phyloP scores from a whole-genome alignment of 140 eudicot genomes.

The Bidens hawaiensis region DNA sequence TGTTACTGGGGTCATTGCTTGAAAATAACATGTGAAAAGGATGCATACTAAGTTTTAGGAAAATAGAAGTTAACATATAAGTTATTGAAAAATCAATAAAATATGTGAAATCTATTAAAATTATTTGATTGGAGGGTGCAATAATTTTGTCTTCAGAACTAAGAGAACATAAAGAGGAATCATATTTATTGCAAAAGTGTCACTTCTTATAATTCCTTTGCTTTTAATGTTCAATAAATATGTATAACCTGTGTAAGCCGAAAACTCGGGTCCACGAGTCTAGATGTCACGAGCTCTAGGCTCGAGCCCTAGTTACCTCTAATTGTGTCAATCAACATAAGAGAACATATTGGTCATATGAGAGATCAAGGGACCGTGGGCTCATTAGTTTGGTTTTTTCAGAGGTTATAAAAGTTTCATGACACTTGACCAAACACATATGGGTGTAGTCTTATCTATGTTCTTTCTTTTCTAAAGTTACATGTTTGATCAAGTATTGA shows the following conservation, averaged over 20 bases:
- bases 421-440: neutral
- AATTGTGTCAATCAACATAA: neutral
- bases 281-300: neutral
- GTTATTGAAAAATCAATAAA: neutral
- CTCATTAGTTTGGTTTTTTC: neutral
- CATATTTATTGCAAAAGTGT: slow-evolving; percentile 23
- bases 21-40: neutral
- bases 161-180: slow-evolving; percentile 15
- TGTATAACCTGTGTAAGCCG: slow-evolving; percentile 14
- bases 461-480: too few relatives aligned
- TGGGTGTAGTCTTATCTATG: too few relatives aligned
- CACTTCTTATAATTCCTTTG: slow-evolving; percentile 14
- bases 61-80: neutral
- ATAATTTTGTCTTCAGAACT: slow-evolving; percentile 3
- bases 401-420: neutral
- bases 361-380: neutral
- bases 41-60: neutral
- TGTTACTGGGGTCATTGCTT: neutral
- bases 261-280: neutral
- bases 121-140: slow-evolving; percentile 7
- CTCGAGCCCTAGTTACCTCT: neutral
- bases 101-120: neutral
- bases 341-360: neutral
- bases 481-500: too few relatives aligned
- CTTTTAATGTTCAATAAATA: slow-evolving; percentile 26